These are phyloP conservation scores for Angomonas desouzai DNA, from an alignment of 208 protist species.

Conservation along the genomic window DNA sequence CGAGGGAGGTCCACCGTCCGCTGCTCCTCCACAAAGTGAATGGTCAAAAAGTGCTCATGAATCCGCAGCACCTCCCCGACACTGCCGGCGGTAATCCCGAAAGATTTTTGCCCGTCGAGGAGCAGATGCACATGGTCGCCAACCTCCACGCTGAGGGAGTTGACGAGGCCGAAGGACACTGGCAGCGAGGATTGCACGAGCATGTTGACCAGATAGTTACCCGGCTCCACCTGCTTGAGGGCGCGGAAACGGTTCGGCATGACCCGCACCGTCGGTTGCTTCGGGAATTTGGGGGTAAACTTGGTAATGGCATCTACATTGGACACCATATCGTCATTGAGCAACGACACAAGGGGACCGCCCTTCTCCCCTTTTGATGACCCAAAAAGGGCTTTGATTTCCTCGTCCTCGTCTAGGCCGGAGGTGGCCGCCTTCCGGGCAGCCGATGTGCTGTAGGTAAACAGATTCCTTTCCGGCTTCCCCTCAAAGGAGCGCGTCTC, in stretches of 20 bases:
- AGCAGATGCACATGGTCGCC: constrained; percentile 74
- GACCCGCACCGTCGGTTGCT: constrained; percentile 61
- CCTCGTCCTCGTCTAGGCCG: constrained; percentile 17
- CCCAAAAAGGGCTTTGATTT: constrained; percentile 6
- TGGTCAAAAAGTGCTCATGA: constrained; percentile 64
- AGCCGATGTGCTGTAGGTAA: constrained; percentile 22
- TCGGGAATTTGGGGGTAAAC: constrained; percentile 65
- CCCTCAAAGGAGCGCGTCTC: constrained; percentile 44
- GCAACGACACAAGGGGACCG: constrained; percentile 10
- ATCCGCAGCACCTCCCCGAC: constrained; percentile 82
- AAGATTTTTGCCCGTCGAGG: constrained; percentile 29
- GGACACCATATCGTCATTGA: constrained; percentile 54
- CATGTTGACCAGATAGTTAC: constrained; percentile 78
- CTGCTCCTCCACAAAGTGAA: constrained; percentile 72
- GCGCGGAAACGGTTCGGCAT: constrained; percentile 45
- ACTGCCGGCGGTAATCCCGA: constrained; percentile 61
- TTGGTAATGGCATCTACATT: constrained; percentile 62
- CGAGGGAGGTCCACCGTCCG: constrained; percentile 76
- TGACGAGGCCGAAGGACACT: constrained; percentile 54
- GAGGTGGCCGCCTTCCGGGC: constrained; percentile 12
- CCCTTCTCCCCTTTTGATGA: background rate
- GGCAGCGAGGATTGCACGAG: constrained; percentile 50
- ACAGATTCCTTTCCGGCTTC: constrained; percentile 29
- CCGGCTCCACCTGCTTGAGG: constrained; percentile 74
- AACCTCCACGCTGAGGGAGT: constrained; percentile 66